A percentile compares a stretch with the other conserved stretches of the same genome.
Conservation (phyloP, 768 basidiomycete species). For the Russula abietina region DNA sequence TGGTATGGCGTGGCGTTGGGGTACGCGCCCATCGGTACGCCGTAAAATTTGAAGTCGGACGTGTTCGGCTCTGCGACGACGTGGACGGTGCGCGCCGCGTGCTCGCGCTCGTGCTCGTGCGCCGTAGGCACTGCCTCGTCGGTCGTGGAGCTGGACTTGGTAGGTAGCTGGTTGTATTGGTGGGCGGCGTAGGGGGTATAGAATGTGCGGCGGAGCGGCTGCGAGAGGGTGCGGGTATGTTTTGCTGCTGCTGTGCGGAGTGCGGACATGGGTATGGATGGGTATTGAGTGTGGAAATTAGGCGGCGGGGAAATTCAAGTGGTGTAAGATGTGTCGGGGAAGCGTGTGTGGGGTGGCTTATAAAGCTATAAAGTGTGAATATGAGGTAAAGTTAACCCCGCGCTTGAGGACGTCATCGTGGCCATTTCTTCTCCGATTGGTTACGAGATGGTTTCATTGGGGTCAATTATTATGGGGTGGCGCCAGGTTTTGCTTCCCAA, state of each 20-base stretch:
- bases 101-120: conserved; percentile 62
- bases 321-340: too few relatives aligned
- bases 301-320: not conserved
- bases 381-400: not conserved
- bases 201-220: conserved; percentile 42
- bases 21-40: conserved; percentile 65
- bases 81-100: conserved; percentile 51
- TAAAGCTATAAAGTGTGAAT: too few relatives aligned
- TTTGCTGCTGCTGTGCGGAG: conserved; percentile 28
- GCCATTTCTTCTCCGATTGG: conserved; percentile 15
- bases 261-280: conserved; percentile 28
- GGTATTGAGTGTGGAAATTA: not conserved
- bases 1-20: conserved; percentile 36
- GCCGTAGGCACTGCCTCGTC: conserved; percentile 24
- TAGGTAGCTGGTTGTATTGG: conserved; percentile 35
- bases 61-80: conserved; percentile 71
- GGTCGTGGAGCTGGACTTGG: conserved; percentile 25
- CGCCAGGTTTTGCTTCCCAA: not conserved
- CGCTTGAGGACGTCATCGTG: too few relatives aligned
- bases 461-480: not conserved
- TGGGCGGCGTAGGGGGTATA: conserved; percentile 61
- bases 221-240: conserved; percentile 31
- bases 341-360: not conserved
- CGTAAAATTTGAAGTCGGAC: conserved; percentile 47
- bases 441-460: conserved; percentile 12